Percentiles rank a stretch among this genome's conserved stretches.
These are phyloP conservation scores for Wickerhamiella sergipiensis DNA, from an alignment of 805 yeast species.

Conservation along the genomic window DNA sequence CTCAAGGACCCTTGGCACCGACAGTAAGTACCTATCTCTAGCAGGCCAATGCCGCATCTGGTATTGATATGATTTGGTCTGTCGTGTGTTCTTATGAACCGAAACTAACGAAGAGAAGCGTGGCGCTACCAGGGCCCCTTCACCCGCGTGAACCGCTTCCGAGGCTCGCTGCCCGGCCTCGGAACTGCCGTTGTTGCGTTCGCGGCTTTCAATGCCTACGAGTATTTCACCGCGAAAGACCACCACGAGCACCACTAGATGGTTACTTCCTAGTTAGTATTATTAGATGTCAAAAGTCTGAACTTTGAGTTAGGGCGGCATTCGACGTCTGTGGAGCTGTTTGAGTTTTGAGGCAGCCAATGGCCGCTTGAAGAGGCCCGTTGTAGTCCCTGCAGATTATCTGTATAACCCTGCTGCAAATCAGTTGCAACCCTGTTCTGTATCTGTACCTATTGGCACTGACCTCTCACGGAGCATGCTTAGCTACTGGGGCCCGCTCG, in stretches of 20 bases:
- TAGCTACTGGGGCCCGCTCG: too few species aligned
- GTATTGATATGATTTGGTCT: too few species aligned
- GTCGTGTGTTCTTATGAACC: background rate
- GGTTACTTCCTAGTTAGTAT: too few species aligned
- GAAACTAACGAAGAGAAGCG: slow-evolving; percentile 38
- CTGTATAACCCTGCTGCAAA: too few species aligned
- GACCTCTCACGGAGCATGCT: too few species aligned
- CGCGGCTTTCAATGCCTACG: slow-evolving; percentile 47
- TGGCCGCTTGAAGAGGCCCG: too few species aligned
- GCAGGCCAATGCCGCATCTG: background rate
- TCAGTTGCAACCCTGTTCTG: too few species aligned
- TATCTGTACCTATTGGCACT: too few species aligned
- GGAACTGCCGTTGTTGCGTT: slow-evolving; percentile 70
- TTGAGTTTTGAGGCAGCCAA: too few species aligned
- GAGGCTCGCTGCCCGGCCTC: slow-evolving; percentile 66
- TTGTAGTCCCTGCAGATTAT: too few species aligned
- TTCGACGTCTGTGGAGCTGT: too few species aligned
- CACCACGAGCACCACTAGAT: slow-evolving; percentile 9
- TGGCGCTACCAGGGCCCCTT: slow-evolving; percentile 84
- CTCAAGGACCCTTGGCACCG: slow-evolving; percentile 38
- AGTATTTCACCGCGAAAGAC: slow-evolving; percentile 24
- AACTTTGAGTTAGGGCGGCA: too few species aligned
- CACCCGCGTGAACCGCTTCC: slow-evolving; percentile 53
- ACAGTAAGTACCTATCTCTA: slow-evolving; percentile 25
- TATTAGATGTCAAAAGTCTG: background rate